Evolutionary conservation across 2,329 filamentous ascomycete genomes (phyloP), one percentile per base, ranked within the genome.

Genomic region (Hymenoscyphus fructigenus): DNA sequence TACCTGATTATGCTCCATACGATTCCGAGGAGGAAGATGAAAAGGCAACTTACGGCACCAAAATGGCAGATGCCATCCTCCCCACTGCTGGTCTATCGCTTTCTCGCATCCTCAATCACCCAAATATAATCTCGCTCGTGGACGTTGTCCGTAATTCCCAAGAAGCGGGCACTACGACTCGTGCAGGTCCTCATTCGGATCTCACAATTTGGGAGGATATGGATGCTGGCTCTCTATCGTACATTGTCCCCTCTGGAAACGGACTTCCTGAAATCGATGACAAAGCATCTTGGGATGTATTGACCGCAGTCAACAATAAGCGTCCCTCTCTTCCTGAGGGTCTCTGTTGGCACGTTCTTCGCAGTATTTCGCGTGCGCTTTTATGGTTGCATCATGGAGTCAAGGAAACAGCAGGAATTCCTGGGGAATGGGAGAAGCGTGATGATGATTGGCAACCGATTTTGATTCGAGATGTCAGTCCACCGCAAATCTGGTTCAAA

Each of bases 321-420:
- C 66, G 69, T 17, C 69, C 67, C 50, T 68, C 41, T 0, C 82
- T 82, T 67, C 83, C 83, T 0, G 84, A 86, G 68, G 77, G 78
- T 2, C 75, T 86, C 14, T 83, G 83, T 67, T 87, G 84, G 84
- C 84, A 86, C 69, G 83, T 86, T 9, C 76, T 83, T 14, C 71
- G 76, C 12, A 81, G 79, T 7, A 72, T 85, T 57, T 73, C 82
- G 15, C 76, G 77, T n/a, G 83, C 82, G 2, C 76, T 86, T 47
- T 73, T 80, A 34, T 85, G 81, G 77, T 74, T 86, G 23, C 84
- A 87, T 70, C 79, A 84, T 56, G 84, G 84, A 0, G 55, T 72
- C 5, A 74, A 75, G 26, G 68, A 73, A 53, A 72, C 69, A 10
- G 63, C 59, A 15, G 70, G 69, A 0, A 64, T 71, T 7, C 65